A percentile compares a stretch with the other conserved stretches of the same genome.
These are phyloP conservation scores for Linnemannia hyalina DNA, from an alignment of 192 early-diverging fungal species.

Conservation along the genomic window DNA sequence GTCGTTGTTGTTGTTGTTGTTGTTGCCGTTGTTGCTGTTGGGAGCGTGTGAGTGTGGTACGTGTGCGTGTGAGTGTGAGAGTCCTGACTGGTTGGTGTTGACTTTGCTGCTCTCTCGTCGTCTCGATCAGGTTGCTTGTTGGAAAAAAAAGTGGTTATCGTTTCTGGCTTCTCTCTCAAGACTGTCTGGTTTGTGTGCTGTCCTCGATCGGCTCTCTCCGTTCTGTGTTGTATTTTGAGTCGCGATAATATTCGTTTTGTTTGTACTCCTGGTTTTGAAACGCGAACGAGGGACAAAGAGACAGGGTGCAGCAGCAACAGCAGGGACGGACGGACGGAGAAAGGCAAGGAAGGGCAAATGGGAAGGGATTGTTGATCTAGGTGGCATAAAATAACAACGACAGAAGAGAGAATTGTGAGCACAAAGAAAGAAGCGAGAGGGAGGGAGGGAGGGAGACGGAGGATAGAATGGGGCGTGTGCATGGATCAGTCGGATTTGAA, in stretches of 20 bases:
- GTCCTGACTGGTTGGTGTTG: not conserved
- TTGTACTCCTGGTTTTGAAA: conserved; percentile 26
- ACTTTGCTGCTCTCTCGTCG: not conserved
- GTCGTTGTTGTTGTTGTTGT: not conserved
- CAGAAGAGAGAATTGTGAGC: not conserved
- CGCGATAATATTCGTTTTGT: not conserved
- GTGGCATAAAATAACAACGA: not conserved
- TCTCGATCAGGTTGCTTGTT: not conserved
- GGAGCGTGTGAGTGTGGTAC: no score
- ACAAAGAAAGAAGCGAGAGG: not conserved
- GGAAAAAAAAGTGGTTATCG: not conserved
- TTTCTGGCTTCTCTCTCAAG: not conserved
- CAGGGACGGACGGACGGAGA: not conserved
- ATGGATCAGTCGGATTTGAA: not conserved
- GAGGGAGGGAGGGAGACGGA: not conserved
- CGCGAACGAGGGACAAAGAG: conserved; percentile 14
- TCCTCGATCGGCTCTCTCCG: not conserved
- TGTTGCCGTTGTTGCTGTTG: not conserved
- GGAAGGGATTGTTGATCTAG: conserved; percentile 33
- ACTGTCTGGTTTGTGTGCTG: not conserved
- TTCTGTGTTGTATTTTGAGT: not conserved
- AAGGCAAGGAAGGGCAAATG: not conserved
- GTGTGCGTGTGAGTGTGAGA: no score
- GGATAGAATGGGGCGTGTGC: not conserved
- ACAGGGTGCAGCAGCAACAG: conserved; percentile 4